Conservation (phyloP, 805 yeast species). For the Candida railenensis region DNA sequence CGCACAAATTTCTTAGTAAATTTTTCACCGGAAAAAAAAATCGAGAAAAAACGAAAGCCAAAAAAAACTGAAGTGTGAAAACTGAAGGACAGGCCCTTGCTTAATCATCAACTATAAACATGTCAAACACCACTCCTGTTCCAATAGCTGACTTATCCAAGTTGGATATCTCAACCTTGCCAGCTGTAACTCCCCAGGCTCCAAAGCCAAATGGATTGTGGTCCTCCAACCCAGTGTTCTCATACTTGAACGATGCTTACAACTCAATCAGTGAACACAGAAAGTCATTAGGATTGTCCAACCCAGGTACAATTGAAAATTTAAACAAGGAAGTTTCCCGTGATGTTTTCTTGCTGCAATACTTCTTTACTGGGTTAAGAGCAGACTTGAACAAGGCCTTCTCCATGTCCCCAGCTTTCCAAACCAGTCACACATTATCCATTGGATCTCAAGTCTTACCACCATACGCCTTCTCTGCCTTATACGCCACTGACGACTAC, state of each 20-base stretch:
- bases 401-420: slow-evolving; percentile 90
- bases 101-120: not conserved
- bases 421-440: slow-evolving; percentile 90
- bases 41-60: not conserved
- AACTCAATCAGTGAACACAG: slow-evolving; percentile 74
- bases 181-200: slow-evolving; percentile 53
- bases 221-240: slow-evolving; percentile 81
- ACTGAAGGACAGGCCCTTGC: not conserved
- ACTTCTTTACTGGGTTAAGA: slow-evolving; percentile 91
- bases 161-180: slow-evolving; percentile 54
- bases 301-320: slow-evolving; percentile 95
- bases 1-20: not conserved
- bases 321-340: slow-evolving; percentile 89
- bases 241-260: slow-evolving; percentile 75
- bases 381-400: slow-evolving; percentile 95
- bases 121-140: slow-evolving; percentile 31
- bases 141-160: slow-evolving; percentile 63
- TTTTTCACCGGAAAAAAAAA: not conserved
- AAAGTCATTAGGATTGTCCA: slow-evolving; percentile 72
- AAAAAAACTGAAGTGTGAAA: not conserved
- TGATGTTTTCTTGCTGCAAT: slow-evolving; percentile 87
- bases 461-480: slow-evolving; percentile 85
- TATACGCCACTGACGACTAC: slow-evolving; percentile 81
- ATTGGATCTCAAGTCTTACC: slow-evolving; percentile 85
- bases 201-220: slow-evolving; percentile 61